Conservation (phyloP, 345 rosid genomes). For the Eucalyptus viminalis region DNA sequence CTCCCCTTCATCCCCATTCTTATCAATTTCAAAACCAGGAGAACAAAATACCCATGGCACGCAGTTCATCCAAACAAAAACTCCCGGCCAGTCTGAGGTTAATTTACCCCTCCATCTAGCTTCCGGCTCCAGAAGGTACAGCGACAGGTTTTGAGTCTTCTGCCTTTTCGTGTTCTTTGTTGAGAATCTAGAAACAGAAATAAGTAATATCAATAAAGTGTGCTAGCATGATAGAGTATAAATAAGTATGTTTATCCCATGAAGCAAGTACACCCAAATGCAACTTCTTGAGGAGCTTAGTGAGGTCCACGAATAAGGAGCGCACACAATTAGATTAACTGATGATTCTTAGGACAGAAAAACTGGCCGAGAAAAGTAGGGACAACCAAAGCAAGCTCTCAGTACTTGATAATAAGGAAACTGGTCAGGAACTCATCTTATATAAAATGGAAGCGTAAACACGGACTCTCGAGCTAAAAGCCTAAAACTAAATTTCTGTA, state of each 20-base stretch:
- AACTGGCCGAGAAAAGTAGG: not conserved
- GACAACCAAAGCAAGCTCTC: not conserved
- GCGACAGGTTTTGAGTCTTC: slow-evolving; percentile 68
- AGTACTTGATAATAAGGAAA: not conserved
- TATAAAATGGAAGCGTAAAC: not conserved
- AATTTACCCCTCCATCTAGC: slow-evolving; percentile 3
- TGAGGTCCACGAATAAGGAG: not conserved
- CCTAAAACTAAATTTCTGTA: not conserved
- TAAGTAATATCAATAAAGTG: not conserved
- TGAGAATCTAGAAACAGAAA: slow-evolving; percentile 39
- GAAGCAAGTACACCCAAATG: not conserved
- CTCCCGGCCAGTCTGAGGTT: not conserved
- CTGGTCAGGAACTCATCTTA: not conserved
- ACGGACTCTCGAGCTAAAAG: not conserved
- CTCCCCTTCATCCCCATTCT: not conserved
- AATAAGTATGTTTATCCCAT: not conserved
- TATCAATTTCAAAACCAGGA: not conserved
- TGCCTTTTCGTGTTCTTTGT: slow-evolving; percentile 84
- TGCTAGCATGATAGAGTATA: not conserved
- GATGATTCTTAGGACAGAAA: not conserved
- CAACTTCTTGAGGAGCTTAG: not conserved
- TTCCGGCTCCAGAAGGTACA: slow-evolving; percentile 25
- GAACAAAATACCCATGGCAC: not conserved
- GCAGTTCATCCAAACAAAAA: not conserved
- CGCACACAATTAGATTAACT: not conserved